phyloP scores from a whole-genome alignment of 345 rosid species.

The Trapa incisa region DNA sequence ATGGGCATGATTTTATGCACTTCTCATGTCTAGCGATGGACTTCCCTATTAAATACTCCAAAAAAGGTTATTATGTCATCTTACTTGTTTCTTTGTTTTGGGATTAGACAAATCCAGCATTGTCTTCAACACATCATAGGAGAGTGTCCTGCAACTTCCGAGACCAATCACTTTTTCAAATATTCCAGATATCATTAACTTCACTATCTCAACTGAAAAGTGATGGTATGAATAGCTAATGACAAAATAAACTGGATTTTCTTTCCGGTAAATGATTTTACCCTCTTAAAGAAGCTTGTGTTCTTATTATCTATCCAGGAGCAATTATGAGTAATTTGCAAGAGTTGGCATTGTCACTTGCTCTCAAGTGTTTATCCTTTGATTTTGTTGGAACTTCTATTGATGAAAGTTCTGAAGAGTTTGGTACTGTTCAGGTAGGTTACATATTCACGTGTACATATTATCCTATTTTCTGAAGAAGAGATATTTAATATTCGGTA shows the following conservation, averaged over 20 bases:
- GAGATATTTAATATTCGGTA: background rate
- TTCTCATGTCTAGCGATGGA: no score
- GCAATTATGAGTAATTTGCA: constrained; percentile 66
- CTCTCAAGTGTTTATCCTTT: constrained; percentile 86
- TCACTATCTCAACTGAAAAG: constrained; percentile 77
- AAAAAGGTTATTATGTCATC: background rate
- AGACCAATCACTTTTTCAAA: constrained; percentile 85
- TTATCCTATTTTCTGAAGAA: background rate
- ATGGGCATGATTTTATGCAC: no score
- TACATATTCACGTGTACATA: background rate
- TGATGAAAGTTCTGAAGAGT: constrained; percentile 98
- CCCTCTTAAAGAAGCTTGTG: background rate
- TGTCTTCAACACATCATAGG: constrained; percentile 80
- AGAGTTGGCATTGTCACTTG: constrained; percentile 92
- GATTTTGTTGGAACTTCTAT: constrained; percentile 96
- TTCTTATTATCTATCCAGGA: constrained; percentile 11
- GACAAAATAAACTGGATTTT: background rate
- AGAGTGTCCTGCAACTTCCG: constrained; percentile 87
- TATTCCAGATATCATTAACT: constrained; percentile 86
- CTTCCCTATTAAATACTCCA: no score
- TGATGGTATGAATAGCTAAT: constrained; percentile 48
- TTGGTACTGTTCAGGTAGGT: constrained; percentile 95
- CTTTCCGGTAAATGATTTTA: background rate
- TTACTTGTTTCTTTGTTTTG: constrained; percentile 2
- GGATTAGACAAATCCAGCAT: constrained; percentile 60